Base-by-base conservation (phyloP, 2,329 filamentous ascomycete species). In the Sphaerostilbella broomeana region DNA sequence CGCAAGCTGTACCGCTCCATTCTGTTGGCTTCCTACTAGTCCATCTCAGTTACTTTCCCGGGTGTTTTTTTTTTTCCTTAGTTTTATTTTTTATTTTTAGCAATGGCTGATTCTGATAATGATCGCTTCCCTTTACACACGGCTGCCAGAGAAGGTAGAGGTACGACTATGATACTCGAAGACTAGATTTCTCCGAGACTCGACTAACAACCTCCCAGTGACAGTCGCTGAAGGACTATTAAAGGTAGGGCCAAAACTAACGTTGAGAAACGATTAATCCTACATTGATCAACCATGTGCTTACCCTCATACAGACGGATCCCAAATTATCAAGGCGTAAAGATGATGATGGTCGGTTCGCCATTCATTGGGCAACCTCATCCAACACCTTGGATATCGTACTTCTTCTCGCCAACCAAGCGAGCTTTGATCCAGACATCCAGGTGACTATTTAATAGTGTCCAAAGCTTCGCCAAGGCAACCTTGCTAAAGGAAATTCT, bases 331-430 rank as follows among this genome's bases (percentile, higher is more conserved):
- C 86, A 18, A 71, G 67, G 32, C 63, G 63, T 42, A 78, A 80
- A 53, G 92, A 98, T 55, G 82, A 86, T 34, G 92, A 98, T 60
- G 86, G 87, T 12, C 85, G 92, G 30, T 76, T 95, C 25, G 82
- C 92, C 3, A 79, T 97, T 42, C 92, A 98, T 69, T 98, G 92
- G 92, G 90, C 92, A 0, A 78, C 80, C 2, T 92, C 89, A 16
- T 84, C 85, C 61, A 94, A 92, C 58, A 81, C 79, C 50, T 64
- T 82, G 6, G 75, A 81, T 17, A 87, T 95, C 43, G 79, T 86
- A 13, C 70, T 83, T 35, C 59, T 90, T 15, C 70, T 97, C 4
- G 73, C 84, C 2, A 73, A 84, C 40, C 69, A 72, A 45, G 81
- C 81, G 52, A 71, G 72, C 43, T 95, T 95, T 55, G 87, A 97